Evolutionary conservation across 2,329 filamentous ascomycete species (phyloP).

Genomic region (Pseudogymnoascus destructans): DNA sequence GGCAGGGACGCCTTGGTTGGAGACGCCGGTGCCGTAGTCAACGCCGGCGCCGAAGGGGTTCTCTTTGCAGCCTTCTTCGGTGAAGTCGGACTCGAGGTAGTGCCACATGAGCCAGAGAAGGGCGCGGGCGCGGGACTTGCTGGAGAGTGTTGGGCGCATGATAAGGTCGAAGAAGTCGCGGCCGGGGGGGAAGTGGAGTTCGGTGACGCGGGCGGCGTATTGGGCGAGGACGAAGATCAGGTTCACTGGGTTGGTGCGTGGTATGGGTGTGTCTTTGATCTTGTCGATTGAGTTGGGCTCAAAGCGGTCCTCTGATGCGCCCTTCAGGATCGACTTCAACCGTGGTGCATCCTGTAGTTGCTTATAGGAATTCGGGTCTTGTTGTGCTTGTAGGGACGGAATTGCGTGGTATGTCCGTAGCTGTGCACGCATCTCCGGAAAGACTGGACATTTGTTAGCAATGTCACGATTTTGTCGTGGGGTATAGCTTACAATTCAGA

Average conservation of each 20-base stretch:
- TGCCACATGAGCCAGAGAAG: conserved; percentile 99
- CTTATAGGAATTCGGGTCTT: conserved; percentile 93
- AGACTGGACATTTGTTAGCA: conserved; percentile 48
- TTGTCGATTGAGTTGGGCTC: conserved; percentile 77
- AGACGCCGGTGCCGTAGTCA: conserved; percentile 49
- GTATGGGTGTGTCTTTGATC: conserved; percentile 56
- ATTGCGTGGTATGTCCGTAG: conserved; percentile 96
- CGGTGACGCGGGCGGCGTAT: conserved; percentile 80
- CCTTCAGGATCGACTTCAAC: conserved; percentile 93
- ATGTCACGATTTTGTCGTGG: neutral
- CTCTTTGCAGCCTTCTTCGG: conserved; percentile 69
- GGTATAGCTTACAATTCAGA: conserved; percentile 62
- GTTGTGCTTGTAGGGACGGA: conserved; percentile 84
- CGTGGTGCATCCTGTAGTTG: conserved; percentile 93
- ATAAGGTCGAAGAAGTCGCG: conserved; percentile 94
- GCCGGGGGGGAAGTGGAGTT: conserved; percentile 74
- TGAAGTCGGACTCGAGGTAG: conserved; percentile 93
- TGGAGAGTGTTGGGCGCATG: conserved; percentile 77
- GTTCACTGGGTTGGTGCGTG: conserved; percentile 93
- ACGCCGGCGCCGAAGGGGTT: conserved; percentile 78
- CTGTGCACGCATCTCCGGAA: conserved; percentile 97
- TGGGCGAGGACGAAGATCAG: conserved; percentile 90
- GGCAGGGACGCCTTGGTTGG: conserved; percentile 55
- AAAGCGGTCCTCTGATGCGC: conserved; percentile 72
- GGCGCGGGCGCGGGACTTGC: conserved; percentile 67